Conservation (phyloP, 345 rosid species). For the Rhizophora mangle region DNA sequence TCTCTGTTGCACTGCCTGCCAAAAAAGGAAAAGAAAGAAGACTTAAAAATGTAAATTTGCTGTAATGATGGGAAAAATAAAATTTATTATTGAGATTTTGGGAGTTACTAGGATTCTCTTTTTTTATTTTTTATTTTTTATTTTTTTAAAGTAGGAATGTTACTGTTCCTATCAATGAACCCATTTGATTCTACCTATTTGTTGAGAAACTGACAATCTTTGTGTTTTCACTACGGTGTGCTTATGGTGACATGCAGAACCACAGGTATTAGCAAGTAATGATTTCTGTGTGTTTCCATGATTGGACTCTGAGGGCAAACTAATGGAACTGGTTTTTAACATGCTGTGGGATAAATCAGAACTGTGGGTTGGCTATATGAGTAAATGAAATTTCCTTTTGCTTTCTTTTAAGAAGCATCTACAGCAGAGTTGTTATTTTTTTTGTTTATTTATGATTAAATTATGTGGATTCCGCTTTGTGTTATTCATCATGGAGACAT, state of each 20-base stretch:
- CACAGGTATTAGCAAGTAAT: slow-evolving; percentile 58
- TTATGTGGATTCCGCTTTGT: not conserved
- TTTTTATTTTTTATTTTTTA: not conserved
- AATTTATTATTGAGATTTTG: too few relatives aligned
- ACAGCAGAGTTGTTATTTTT: not conserved
- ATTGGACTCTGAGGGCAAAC: slow-evolving; percentile 57
- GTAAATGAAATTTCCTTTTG: slow-evolving; percentile 34
- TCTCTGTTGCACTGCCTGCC: too few relatives aligned
- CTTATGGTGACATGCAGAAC: slow-evolving; percentile 38
- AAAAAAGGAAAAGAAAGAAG: too few relatives aligned
- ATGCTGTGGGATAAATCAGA: slow-evolving; percentile 96
- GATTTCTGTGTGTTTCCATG: slow-evolving; percentile 97
- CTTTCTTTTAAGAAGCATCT: not conserved
- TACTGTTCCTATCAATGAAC: not conserved
- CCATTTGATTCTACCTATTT: not conserved
- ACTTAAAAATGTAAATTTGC: too few relatives aligned
- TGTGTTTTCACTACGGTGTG: not conserved
- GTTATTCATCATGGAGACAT: not conserved
- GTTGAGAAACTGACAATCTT: slow-evolving; percentile 6
- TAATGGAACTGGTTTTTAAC: slow-evolving; percentile 85
- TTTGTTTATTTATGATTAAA: not conserved
- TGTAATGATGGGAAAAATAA: too few relatives aligned
- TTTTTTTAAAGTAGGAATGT: not conserved
- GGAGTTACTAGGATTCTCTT: not conserved
- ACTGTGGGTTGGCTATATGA: slow-evolving; percentile 91